A percentile compares a stretch with the other conserved stretches of the same genome.
These are phyloP conservation scores for Cutaneotrichosporon spelunceum DNA, from an alignment of 1,284 basidiomycete species.

Conservation along the genomic window DNA sequence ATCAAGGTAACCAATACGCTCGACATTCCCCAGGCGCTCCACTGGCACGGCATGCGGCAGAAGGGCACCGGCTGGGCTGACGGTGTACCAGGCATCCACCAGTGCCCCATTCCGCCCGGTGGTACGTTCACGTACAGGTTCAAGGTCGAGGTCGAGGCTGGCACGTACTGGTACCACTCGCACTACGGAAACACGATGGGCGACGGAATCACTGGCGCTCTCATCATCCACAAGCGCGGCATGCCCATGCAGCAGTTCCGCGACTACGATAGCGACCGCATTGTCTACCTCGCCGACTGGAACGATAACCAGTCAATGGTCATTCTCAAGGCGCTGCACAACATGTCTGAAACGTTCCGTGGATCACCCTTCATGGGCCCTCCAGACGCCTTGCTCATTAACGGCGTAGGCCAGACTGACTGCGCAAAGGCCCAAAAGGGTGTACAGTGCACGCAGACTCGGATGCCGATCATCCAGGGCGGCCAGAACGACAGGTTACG, in stretches of 20 bases:
- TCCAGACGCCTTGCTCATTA: conserved; percentile 35
- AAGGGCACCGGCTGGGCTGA: conserved; percentile 35
- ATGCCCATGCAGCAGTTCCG: conserved; percentile 24
- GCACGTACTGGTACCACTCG: conserved; percentile 37
- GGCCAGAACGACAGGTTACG: conserved; percentile 8
- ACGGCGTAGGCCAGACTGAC: conserved; percentile 29
- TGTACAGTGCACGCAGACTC: conserved; percentile 11
- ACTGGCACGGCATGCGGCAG: conserved; percentile 43
- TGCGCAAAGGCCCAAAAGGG: conserved; percentile 12
- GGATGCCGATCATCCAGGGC: neutral
- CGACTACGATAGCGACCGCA: conserved; percentile 36
- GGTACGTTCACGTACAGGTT: neutral
- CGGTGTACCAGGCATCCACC: conserved; percentile 41
- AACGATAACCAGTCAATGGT: conserved; percentile 30
- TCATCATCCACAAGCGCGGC: conserved; percentile 32
- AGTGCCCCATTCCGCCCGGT: conserved; percentile 57
- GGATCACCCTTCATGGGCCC: conserved; percentile 15
- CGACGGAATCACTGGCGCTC: conserved; percentile 35
- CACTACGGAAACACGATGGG: conserved; percentile 38
- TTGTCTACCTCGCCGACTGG: conserved; percentile 35
- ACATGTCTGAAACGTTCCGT: conserved; percentile 11
- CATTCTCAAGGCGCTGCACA: conserved; percentile 25
- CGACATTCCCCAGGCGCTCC: conserved; percentile 28
- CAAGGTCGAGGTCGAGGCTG: neutral
- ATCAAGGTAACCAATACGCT: conserved; percentile 36